Evolutionary conservation across 2,329 filamentous ascomycete genomes (phyloP).

Genomic region (Neonectria magnoliae): DNA sequence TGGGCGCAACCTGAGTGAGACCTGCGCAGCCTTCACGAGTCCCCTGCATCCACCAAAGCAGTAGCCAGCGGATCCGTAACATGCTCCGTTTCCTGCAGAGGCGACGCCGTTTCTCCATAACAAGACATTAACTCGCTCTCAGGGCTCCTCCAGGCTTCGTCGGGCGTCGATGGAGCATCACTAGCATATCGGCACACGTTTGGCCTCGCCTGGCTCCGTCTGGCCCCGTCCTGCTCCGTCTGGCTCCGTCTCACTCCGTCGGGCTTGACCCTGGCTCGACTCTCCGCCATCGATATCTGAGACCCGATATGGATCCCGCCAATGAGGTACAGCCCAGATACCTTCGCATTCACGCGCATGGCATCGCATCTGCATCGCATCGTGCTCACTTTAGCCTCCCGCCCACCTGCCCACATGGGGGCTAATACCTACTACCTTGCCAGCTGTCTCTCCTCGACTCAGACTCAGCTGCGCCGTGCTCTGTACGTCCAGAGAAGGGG

Average conservation of each 20-base stretch:
- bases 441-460: slow-evolving; percentile 23
- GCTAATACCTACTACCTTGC: background rate
- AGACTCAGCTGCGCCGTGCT: slow-evolving; percentile 6
- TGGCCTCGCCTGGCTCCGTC: slow-evolving; percentile 6
- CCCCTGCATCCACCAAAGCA: slow-evolving; percentile 29
- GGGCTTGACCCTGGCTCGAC: slow-evolving; percentile 20
- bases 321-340: slow-evolving; percentile 31
- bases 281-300: slow-evolving; percentile 30
- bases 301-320: slow-evolving; percentile 32
- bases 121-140: slow-evolving; percentile 4
- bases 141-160: slow-evolving; percentile 7
- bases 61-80: slow-evolving; percentile 14
- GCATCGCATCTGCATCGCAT: slow-evolving; percentile 27
- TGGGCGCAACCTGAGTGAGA: background rate
- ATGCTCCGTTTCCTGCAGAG: slow-evolving; percentile 20
- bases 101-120: slow-evolving; percentile 11
- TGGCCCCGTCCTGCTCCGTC: slow-evolving; percentile 8
- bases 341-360: slow-evolving; percentile 32
- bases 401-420: slow-evolving; percentile 14
- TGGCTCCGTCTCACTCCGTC: slow-evolving; percentile 6
- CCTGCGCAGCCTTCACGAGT: slow-evolving; percentile 19
- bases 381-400: slow-evolving; percentile 28
- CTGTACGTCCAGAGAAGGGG: background rate
- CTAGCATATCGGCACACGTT: background rate
- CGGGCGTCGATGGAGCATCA: background rate